A percentile compares a stretch with the other conserved stretches of the same genome.
Conservation (phyloP, 2,329 filamentous ascomycete species). For the Microsporum canis region DNA sequence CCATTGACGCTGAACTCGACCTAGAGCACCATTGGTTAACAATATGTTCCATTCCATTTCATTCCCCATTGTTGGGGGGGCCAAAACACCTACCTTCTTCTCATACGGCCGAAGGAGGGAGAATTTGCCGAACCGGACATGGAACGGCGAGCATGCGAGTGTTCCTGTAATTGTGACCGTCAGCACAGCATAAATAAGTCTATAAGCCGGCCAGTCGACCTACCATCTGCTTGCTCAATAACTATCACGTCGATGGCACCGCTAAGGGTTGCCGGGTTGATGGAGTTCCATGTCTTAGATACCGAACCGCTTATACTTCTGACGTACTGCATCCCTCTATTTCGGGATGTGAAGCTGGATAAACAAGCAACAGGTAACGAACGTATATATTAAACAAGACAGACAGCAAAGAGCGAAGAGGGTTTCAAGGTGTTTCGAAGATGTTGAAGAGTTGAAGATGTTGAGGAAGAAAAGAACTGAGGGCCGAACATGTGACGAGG, state of each 20-base stretch:
- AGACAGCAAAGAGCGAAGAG: not conserved
- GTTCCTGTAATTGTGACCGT: slow-evolving; percentile 34
- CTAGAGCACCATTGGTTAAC: slow-evolving; percentile 19
- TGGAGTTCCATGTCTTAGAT: slow-evolving; percentile 98
- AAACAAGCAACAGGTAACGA: not conserved
- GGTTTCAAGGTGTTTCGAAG: not conserved
- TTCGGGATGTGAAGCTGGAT: not conserved
- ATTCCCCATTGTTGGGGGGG: not conserved
- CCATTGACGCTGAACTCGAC: slow-evolving; percentile 96
- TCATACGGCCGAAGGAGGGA: slow-evolving; percentile 87
- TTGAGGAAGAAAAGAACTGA: not conserved
- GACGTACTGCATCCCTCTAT: slow-evolving; percentile 80
- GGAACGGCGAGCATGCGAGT: slow-evolving; percentile 88
- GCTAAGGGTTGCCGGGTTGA: slow-evolving; percentile 93
- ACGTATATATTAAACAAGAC: too few species aligned
- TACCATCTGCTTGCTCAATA: slow-evolving; percentile 88
- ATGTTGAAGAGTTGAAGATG: not conserved
- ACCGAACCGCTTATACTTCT: slow-evolving; percentile 89
- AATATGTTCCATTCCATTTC: not conserved
- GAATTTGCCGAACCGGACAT: slow-evolving; percentile 98
- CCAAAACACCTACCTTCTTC: slow-evolving; percentile 56
- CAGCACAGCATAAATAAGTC: slow-evolving; percentile 6
- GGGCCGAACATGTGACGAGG: not conserved
- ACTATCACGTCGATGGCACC: slow-evolving; percentile 98
- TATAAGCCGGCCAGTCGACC: slow-evolving; percentile 14